A percentile compares a stretch with the other conserved stretches of the same genome.
phyloP scores from a whole-genome alignment of 805 yeast genomes.

The Hanseniaspora jakobsenii region DNA sequence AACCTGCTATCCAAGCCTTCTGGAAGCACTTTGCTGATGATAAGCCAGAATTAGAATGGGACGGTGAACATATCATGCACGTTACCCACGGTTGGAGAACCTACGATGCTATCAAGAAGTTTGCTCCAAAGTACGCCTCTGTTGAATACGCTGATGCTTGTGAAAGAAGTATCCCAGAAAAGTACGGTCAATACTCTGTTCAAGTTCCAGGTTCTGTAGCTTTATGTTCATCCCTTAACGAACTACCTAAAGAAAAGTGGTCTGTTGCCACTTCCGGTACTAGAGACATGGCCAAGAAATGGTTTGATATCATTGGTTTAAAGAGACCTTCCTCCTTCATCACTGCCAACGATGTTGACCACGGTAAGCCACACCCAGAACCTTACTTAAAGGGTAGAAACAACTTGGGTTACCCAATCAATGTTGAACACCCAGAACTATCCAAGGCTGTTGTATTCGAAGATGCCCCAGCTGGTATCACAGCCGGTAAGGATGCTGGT shows the following conservation, averaged over 20 bases:
- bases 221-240: slow-evolving; percentile 43
- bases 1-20: slow-evolving; percentile 68
- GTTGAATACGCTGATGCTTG: slow-evolving; percentile 51
- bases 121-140: slow-evolving; percentile 64
- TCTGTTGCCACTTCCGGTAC: slow-evolving; percentile 84
- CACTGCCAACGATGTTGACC: slow-evolving; percentile 65
- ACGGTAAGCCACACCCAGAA: slow-evolving; percentile 81
- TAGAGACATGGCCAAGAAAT: slow-evolving; percentile 58
- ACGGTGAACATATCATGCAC: slow-evolving; percentile 58
- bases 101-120: slow-evolving; percentile 58
- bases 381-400: slow-evolving; percentile 54
- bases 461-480: slow-evolving; percentile 81
- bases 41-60: slow-evolving; percentile 44
- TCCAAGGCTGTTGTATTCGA: slow-evolving; percentile 57
- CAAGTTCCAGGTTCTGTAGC: slow-evolving; percentile 68
- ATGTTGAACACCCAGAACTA: slow-evolving; percentile 28
- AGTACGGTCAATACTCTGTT: slow-evolving; percentile 59
- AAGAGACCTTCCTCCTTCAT: slow-evolving; percentile 63
- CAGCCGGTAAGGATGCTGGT: slow-evolving; percentile 75
- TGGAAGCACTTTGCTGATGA: slow-evolving; percentile 64
- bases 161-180: slow-evolving; percentile 59
- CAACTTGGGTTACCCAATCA: slow-evolving; percentile 30
- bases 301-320: slow-evolving; percentile 57
- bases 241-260: slow-evolving; percentile 51
- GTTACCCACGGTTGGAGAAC: slow-evolving; percentile 78